phyloP scores from a whole-genome alignment of 768 basidiomycete genomes.

The Termitomyces sp. region DNA sequence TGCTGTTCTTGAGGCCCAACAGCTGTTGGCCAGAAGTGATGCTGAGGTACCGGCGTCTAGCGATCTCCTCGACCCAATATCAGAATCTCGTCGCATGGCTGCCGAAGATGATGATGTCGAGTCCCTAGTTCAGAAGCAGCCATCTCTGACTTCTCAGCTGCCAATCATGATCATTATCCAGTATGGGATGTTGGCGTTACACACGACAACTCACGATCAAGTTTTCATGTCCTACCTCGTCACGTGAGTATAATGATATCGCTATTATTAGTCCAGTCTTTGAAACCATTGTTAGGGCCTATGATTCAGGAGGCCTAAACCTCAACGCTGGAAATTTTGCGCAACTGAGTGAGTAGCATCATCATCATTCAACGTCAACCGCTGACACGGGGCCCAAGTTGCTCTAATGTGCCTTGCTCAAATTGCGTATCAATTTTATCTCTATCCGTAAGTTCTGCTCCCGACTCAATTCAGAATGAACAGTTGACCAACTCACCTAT shows the following conservation, averaged over 20 bases:
- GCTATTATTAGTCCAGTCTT: neutral
- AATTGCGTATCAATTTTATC: slow-evolving; percentile 86
- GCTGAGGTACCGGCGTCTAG: slow-evolving; percentile 18
- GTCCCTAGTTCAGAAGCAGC: slow-evolving; percentile 45
- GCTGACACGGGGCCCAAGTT: slow-evolving; percentile 37
- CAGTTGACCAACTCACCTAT: neutral
- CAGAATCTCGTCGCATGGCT: slow-evolving; percentile 35
- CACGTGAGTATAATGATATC: slow-evolving; percentile 45
- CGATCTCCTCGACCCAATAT: slow-evolving; percentile 46
- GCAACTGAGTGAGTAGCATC: slow-evolving; percentile 59
- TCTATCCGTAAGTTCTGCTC: slow-evolving; percentile 65
- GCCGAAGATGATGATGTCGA: slow-evolving; percentile 27
- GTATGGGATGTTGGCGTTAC: slow-evolving; percentile 85
- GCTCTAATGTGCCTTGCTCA: slow-evolving; percentile 94
- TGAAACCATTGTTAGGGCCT: slow-evolving; percentile 45
- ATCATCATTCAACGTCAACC: neutral
- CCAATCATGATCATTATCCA: slow-evolving; percentile 85
- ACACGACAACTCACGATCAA: slow-evolving; percentile 88
- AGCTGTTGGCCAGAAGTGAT: slow-evolving; percentile 43
- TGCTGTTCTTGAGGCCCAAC: slow-evolving; percentile 70
- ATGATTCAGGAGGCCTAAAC: slow-evolving; percentile 83
- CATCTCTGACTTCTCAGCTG: slow-evolving; percentile 65
- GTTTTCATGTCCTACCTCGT: slow-evolving; percentile 89
- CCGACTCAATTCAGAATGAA: neutral
- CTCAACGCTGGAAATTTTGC: slow-evolving; percentile 91